phyloP scores from a whole-genome alignment of 176 grass and related monocot genomes.

The Oryza coarctata region DNA sequence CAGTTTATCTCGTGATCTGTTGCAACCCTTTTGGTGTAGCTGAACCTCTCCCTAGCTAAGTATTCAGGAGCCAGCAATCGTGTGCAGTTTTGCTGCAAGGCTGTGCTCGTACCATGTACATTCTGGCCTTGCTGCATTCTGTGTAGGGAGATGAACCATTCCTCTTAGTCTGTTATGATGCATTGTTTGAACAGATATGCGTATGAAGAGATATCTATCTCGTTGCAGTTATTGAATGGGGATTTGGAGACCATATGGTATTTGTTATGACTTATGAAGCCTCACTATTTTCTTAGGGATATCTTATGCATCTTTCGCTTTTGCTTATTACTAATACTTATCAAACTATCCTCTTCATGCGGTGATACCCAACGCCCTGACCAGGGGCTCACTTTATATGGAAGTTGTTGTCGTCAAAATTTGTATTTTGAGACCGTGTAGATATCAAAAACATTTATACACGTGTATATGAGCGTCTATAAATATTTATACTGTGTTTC shows the following conservation, averaged over 20 bases:
- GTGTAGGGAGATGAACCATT: not conserved
- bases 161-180: not conserved
- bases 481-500: too few species aligned
- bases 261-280: not conserved
- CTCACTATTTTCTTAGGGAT: too few species aligned
- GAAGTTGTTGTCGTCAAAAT: not conserved
- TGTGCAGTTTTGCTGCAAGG: not conserved
- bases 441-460: too few species aligned
- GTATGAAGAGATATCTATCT: not conserved
- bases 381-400: too few species aligned
- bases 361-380: too few species aligned
- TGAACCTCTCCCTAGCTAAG: not conserved
- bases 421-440: not conserved
- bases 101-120: conserved; percentile 3
- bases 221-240: not conserved
- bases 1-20: not conserved
- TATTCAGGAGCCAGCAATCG: not conserved
- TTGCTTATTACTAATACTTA: too few species aligned
- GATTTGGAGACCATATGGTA: not conserved
- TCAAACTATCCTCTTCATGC: too few species aligned
- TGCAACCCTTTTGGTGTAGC: conserved; percentile 28
- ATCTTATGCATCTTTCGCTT: too few species aligned
- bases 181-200: not conserved
- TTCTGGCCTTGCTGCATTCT: not conserved
- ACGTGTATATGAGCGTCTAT: too few species aligned